Evolutionary conservation across 805 yeast genomes (phyloP).

Genomic region (Cyberlindnera saturnus): DNA sequence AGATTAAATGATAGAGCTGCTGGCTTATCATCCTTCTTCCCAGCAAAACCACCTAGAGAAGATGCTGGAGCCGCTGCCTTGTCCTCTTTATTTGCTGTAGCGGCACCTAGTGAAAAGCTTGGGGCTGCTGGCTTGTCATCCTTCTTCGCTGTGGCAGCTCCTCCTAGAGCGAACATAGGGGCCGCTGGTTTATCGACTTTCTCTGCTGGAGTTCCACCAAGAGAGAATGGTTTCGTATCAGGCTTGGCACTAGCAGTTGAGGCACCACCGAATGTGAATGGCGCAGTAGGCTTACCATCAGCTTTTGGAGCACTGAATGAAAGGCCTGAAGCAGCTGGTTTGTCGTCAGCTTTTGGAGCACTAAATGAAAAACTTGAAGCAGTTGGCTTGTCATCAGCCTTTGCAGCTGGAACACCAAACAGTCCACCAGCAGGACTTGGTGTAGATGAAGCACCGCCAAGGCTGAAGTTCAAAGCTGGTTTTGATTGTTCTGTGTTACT

Average conservation of each 20-base stretch:
- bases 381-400: not conserved
- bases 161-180: conserved; percentile 1
- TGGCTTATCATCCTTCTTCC: conserved; percentile 11
- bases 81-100: not conserved
- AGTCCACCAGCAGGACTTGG: conserved; percentile 3
- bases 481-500: too few species aligned
- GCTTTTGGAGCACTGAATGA: not conserved
- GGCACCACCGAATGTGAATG: conserved; percentile 1
- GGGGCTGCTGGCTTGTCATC: conserved; percentile 4
- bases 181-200: conserved; percentile 2
- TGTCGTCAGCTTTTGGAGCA: not conserved
- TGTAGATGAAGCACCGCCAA: not conserved
- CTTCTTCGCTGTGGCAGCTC: not conserved
- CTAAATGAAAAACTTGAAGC: not conserved
- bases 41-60: not conserved
- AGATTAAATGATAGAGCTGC: conserved; percentile 2
- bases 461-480: conserved; percentile 1
- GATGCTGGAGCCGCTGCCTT: not conserved
- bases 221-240: not conserved
- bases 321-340: not conserved
- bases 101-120: conserved; percentile 5
- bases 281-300: not conserved
- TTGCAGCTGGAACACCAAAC: conserved; percentile 9
- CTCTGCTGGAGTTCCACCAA: not conserved
- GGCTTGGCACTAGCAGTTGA: not conserved